Conservation (phyloP, 495 filamentous ascomycete species). For the Xylaria grammica region DNA sequence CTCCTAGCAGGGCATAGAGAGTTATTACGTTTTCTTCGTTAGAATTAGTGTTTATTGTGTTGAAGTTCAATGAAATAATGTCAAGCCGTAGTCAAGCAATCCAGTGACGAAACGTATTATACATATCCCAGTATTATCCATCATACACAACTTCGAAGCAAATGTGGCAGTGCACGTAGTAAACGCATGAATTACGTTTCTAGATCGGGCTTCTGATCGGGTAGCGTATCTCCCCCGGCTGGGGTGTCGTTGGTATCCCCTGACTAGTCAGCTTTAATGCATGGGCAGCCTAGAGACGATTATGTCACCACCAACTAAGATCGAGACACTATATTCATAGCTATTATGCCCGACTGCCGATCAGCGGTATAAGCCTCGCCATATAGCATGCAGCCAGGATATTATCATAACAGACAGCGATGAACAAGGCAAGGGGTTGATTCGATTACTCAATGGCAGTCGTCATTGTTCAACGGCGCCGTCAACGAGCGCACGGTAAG, state of each 20-base stretch:
- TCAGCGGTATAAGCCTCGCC: neutral
- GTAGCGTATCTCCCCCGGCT: neutral
- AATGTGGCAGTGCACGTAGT: neutral
- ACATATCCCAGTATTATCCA: no score
- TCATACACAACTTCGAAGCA: neutral
- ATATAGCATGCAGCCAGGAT: neutral
- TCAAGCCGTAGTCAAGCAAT: neutral
- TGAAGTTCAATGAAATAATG: no score
- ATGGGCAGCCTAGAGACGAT: conserved; percentile 5
- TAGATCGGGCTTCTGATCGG: neutral
- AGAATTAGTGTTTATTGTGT: no score
- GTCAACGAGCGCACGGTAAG: neutral
- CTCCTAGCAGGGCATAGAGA: no score
- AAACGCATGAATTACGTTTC: neutral
- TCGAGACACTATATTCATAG: neutral
- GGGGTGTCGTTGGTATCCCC: neutral
- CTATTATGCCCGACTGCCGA: neutral
- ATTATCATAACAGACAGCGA: neutral
- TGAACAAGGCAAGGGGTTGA: neutral
- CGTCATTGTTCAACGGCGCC: neutral
- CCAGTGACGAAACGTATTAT: neutral
- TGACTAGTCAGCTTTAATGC: conserved; percentile 7
- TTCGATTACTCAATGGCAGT: neutral
- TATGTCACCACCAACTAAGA: neutral
- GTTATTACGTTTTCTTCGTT: no score